Base-by-base conservation (phyloP, 208 protist genomes). In the Balamuthia mandrillaris region DNA sequence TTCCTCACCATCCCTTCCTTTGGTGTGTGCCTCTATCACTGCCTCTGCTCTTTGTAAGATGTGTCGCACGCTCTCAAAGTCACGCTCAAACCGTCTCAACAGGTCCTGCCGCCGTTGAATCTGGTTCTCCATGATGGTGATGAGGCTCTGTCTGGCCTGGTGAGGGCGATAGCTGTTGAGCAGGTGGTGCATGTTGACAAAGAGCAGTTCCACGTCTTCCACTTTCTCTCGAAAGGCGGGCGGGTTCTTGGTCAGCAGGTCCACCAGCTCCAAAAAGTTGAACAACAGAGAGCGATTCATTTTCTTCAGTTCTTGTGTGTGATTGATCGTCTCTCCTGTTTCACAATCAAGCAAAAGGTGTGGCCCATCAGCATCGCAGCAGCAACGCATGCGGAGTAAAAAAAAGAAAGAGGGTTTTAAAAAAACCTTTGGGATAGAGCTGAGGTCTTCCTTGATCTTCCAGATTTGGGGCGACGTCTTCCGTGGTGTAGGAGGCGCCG, bases 131-230 rank as follows among this genome's bases (percentile, higher is more conserved):
- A 91, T 68, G 21, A 91, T 91, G 47, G 84, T 84, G 14, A 87
- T 54, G 42, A 91, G 68, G 3, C 84, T 89, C 47, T 91, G 79
- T 68, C 89, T 66, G 27, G 81, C 86, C 79, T 91, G 88, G 51
- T 91, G 88, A 31, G 89, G 89, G 45, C 89, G 63, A 72, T 88
- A 91, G 41, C 63, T 70, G 65, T 91, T 91, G 51, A 91, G 66
- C 4, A 91, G 39, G 60, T 84, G 85, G 66, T 88, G 86, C 42
- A 91, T 83, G 29, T 91, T 91, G 0, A 91, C 65, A n/a, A 91
- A 91, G 29, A 91, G 39, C 39, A 85, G 58, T 29, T 87, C 78
- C 3, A 91, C 77, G 44, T 91, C 87, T 9, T 82, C 54, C 21
- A 91, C 51, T 51, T 91, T 91, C 5, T 72, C 39, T 51, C 60